These are phyloP conservation scores for Lactarius sp. DNA, from an alignment of 768 basidiomycete species.

Conservation along the genomic window DNA sequence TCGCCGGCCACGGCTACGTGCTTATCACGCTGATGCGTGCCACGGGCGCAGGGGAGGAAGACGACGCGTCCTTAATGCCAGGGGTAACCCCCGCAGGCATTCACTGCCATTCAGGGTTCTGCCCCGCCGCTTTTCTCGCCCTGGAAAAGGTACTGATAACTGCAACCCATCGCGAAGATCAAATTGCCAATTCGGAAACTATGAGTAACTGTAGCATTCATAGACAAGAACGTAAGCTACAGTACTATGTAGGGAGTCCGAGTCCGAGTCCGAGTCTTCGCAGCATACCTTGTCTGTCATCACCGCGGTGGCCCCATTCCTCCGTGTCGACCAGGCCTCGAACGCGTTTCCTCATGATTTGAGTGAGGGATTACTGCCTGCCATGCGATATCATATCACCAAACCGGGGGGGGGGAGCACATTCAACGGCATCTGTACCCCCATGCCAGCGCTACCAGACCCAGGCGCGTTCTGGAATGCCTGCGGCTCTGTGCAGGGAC, in stretches of 20 bases:
- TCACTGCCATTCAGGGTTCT: too few relatives aligned
- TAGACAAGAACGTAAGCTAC: not conserved
- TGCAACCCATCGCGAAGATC: not conserved
- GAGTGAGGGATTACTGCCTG: constrained; percentile 19
- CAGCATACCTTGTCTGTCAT: not conserved
- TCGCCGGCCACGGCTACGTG: not conserved
- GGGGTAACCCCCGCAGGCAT: too few relatives aligned
- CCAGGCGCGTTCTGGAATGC: not conserved
- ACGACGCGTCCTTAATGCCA: too few relatives aligned
- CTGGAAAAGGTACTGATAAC: not conserved
- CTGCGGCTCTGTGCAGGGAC: not conserved
- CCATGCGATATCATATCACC: not conserved
- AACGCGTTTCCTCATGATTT: not conserved
- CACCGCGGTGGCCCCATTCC: not conserved
- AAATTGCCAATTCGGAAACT: not conserved
- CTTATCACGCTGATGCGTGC: not conserved
- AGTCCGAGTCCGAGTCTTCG: not conserved
- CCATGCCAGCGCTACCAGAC: not conserved
- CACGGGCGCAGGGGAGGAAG: not conserved
- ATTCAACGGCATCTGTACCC: not conserved
- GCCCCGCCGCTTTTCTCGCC: not conserved
- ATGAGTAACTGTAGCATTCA: not conserved
- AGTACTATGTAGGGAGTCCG: too few relatives aligned
- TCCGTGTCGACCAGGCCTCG: not conserved
- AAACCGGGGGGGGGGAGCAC: too few relatives aligned